Evolutionary conservation across 2,329 filamentous ascomycete genomes (phyloP), one percentile per base, ranked within the genome.

Genomic region (Sarocladium oryzae): DNA sequence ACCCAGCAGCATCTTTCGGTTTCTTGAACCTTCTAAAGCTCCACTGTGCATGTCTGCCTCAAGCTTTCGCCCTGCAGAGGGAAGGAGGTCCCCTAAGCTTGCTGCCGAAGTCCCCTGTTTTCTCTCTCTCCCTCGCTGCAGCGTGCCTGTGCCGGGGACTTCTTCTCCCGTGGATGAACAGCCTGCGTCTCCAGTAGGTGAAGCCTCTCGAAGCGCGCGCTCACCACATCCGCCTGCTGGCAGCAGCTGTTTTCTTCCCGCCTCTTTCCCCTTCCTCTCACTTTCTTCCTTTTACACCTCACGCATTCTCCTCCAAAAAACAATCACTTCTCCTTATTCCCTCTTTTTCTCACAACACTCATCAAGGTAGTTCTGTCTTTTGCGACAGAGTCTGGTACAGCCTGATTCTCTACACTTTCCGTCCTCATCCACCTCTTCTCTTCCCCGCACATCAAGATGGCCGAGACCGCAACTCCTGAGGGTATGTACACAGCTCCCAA

Each of bases 11-110:
- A 65, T 69, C 67, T 69, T 69, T 69, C 59, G 60, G 64, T 66
- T 73, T 73, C 70, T 70, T 63, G 64, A 61, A 67, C 66, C 61
- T 73, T 73, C 70, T 65, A 65, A 59, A 51, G 50, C 37, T 38
- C 48, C 50, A 53, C 38, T 26, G 40, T 6, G 5, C 53, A 52
- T 50, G 46, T 37, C 50, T 16, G 36, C 51, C n/a, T 53, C 53
- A 55, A 55, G 54, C 57, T 58, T 20, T 8, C 40, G 23, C 23
- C 15, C 40, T 26, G 40, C 40, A 43, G 21, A 24, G 26, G 5
- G 21, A 20, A 20, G 8, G 6, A 16, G n/a, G 7, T 13, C 28
- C 28, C 28, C 13, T 7, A 13, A 8, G 18, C 16, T 8, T 20
- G 36, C 16, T 18, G 36, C 33, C 33, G 7, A 8, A 9, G 13